Evolutionary conservation across 495 filamentous ascomycete species (phyloP).

Genomic region (Hypoxylon perforatum): DNA sequence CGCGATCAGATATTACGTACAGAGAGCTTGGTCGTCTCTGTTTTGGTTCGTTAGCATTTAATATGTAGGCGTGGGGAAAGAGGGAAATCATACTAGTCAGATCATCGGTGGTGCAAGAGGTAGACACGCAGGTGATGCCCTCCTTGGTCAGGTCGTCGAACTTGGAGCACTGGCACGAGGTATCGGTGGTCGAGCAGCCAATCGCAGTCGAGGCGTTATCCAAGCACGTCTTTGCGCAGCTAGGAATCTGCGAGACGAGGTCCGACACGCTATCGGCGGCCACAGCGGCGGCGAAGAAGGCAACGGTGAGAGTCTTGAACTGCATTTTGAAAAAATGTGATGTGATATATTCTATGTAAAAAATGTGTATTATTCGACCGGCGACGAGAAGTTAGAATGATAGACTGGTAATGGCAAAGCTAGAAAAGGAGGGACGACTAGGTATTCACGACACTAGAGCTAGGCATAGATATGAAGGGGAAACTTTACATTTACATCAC

Average conservation of each 20-base stretch:
- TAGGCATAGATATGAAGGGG: slow-evolving; percentile 5
- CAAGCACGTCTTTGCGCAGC: slow-evolving; percentile 44
- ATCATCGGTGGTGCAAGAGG: slow-evolving; percentile 33
- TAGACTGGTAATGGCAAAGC: background rate
- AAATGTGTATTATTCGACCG: slow-evolving; percentile 28
- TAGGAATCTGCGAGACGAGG: slow-evolving; percentile 39
- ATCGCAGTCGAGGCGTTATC: slow-evolving; percentile 28
- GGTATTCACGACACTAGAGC: background rate
- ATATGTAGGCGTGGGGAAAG: background rate
- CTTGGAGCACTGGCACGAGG: slow-evolving; percentile 43
- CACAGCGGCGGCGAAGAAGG: slow-evolving; percentile 32
- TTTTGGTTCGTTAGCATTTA: background rate
- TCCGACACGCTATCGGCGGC: slow-evolving; percentile 30
- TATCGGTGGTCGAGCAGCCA: slow-evolving; percentile 41
- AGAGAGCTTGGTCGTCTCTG: background rate
- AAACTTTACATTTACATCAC: slow-evolving; percentile 33
- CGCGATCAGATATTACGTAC: no score
- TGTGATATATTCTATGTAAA: slow-evolving; percentile 1
- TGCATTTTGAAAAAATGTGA: slow-evolving; percentile 34
- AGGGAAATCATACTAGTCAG: slow-evolving; percentile 37
- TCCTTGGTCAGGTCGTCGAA: slow-evolving; percentile 21
- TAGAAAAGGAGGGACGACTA: slow-evolving; percentile 8
- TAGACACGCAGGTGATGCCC: slow-evolving; percentile 33
- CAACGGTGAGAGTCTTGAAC: slow-evolving; percentile 33
- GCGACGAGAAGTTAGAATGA: slow-evolving; percentile 53